A percentile compares a stretch with the other conserved stretches of the same genome.
Conservation (phyloP, 1,139 yeast species). For the Debaryomyces sp. region DNA sequence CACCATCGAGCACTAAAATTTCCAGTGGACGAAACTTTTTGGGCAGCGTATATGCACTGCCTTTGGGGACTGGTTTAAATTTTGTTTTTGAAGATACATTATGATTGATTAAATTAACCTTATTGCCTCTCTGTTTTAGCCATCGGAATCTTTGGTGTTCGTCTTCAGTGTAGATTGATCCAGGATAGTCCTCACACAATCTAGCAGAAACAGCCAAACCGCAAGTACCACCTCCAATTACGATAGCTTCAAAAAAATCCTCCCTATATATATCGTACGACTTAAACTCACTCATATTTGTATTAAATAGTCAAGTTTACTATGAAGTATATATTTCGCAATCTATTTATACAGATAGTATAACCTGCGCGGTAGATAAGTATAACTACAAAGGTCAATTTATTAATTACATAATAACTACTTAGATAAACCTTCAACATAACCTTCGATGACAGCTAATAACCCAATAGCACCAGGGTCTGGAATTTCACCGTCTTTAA, state of each 20-base stretch:
- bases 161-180: conserved; percentile 43
- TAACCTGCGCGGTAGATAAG: conserved; percentile 8
- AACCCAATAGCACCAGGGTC: conserved; percentile 94
- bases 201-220: conserved; percentile 40
- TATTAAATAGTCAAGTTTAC: background rate
- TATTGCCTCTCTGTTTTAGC: conserved; percentile 34
- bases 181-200: conserved; percentile 41
- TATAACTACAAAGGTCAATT: conserved; percentile 9
- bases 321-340: conserved; percentile 1
- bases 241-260: conserved; percentile 32
- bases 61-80: conserved; percentile 17
- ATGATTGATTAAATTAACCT: conserved; percentile 27
- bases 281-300: conserved; percentile 2
- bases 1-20: conserved; percentile 36
- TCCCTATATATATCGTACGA: conserved; percentile 13
- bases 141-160: conserved; percentile 48
- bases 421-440: conserved; percentile 16
- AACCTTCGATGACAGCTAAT: conserved; percentile 67
- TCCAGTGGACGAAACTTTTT: conserved; percentile 25
- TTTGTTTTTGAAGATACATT: conserved; percentile 18
- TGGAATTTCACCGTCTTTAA: conserved; percentile 66
- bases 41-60: conserved; percentile 17
- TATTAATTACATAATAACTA: background rate
- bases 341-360: conserved; percentile 1
- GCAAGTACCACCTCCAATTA: conserved; percentile 47